Percentiles rank a stretch among this genome's conserved stretches.
Conservation (phyloP, 1,284 basidiomycete genomes). For the Cystobasidium slooffiae region DNA sequence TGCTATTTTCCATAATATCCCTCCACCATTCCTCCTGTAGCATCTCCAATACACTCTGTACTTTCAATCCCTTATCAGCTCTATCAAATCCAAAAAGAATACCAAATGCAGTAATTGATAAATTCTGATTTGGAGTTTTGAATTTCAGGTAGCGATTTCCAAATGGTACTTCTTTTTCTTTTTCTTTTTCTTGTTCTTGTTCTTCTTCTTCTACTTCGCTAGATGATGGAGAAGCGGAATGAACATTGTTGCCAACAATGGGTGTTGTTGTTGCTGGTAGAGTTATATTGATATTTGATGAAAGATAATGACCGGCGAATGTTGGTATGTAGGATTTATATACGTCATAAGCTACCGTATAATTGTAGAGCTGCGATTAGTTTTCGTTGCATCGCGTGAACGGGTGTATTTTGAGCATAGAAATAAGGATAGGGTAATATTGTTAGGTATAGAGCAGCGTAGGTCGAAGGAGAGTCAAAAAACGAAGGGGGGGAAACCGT, state of each 20-base stretch:
- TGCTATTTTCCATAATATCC: constrained; percentile 46
- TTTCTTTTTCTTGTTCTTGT: not conserved
- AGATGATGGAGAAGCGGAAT: not conserved
- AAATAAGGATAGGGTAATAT: no score
- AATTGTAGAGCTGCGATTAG: constrained; percentile 41
- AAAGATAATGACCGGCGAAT: constrained; percentile 48
- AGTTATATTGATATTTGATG: constrained; percentile 49
- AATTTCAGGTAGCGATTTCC: constrained; percentile 52
- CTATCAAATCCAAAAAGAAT: constrained; percentile 54
- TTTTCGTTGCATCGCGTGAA: no score
- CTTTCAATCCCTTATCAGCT: constrained; percentile 42
- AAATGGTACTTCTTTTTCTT: constrained; percentile 28
- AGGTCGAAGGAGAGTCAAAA: not conserved
- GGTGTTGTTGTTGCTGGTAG: constrained; percentile 1
- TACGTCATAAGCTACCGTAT: constrained; percentile 50
- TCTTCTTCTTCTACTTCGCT: no score
- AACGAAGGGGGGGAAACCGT: not conserved
- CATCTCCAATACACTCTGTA: constrained; percentile 48
- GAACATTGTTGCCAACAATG: no score
- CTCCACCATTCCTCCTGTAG: constrained; percentile 53
- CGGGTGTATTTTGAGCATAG: not conserved
- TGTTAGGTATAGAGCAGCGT: no score
- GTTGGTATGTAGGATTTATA: constrained; percentile 46
- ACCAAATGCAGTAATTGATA: constrained; percentile 54
- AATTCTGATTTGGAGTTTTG: constrained; percentile 49